Evolutionary conservation across 2,329 filamentous ascomycete species (phyloP).

Genomic region (Davidsoniella australis): DNA sequence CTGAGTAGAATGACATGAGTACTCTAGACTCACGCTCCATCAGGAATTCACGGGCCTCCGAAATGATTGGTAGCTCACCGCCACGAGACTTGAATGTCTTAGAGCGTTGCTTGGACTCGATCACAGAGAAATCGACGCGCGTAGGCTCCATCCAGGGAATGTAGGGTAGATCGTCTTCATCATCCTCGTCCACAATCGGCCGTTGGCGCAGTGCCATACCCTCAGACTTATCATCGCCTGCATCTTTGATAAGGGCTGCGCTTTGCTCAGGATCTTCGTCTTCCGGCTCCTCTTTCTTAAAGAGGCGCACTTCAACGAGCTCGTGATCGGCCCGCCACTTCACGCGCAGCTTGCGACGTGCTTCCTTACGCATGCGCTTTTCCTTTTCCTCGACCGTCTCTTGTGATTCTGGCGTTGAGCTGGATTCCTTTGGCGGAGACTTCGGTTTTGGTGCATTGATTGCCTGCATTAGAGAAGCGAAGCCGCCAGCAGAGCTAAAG

Average conservation of each 20-base stretch:
- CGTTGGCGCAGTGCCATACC: constrained; percentile 49
- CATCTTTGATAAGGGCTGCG: constrained; percentile 52
- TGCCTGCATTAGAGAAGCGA: constrained; percentile 36
- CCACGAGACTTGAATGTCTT: constrained; percentile 38
- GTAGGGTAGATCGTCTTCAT: constrained; percentile 38
- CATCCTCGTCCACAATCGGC: constrained; percentile 37
- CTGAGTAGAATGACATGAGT: constrained; percentile 43
- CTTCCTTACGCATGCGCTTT: constrained; percentile 55
- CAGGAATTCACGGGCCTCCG: constrained; percentile 38
- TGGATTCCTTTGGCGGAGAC: constrained; percentile 30
- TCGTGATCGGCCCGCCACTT: constrained; percentile 51
- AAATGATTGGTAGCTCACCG: constrained; percentile 32
- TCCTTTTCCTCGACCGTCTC: constrained; percentile 53
- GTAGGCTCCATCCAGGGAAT: constrained; percentile 34
- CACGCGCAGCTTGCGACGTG: constrained; percentile 52
- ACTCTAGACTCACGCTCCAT: constrained; percentile 39
- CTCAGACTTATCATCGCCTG: constrained; percentile 55
- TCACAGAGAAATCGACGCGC: constrained; percentile 28
- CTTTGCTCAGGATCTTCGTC: constrained; percentile 42
- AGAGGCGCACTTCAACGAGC: constrained; percentile 49
- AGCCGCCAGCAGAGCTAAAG: constrained; percentile 28
- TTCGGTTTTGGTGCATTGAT: constrained; percentile 26
- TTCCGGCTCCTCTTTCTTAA: constrained; percentile 56
- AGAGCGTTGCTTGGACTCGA: constrained; percentile 28
- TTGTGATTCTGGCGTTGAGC: constrained; percentile 29